These are phyloP conservation scores for Hyaloscypha hepaticicola DNA, from an alignment of 495 filamentous ascomycete species.

Conservation along the genomic window DNA sequence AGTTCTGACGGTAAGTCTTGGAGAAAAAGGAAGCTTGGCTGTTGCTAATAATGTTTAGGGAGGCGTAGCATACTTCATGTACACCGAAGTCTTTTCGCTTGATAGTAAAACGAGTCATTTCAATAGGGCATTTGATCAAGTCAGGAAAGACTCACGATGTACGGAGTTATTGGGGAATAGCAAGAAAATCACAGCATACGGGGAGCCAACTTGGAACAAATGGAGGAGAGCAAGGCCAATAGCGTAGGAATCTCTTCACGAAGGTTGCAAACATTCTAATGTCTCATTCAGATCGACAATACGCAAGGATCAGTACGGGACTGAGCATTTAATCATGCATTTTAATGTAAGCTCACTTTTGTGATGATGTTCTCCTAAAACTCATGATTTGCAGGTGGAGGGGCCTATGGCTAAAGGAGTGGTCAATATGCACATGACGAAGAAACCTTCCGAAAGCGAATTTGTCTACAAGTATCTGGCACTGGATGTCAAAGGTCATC, in stretches of 20 bases:
- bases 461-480: slow-evolving; percentile 80
- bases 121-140: slow-evolving; percentile 78
- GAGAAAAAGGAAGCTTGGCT: not conserved
- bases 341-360: slow-evolving; percentile 65
- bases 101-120: slow-evolving; percentile 86
- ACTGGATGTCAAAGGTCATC: slow-evolving; percentile 67
- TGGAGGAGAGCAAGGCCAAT: slow-evolving; percentile 87
- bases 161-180: slow-evolving; percentile 71
- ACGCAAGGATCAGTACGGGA: slow-evolving; percentile 69
- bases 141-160: slow-evolving; percentile 70
- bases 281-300: slow-evolving; percentile 52
- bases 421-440: slow-evolving; percentile 76
- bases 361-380: not conserved
- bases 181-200: slow-evolving; percentile 76
- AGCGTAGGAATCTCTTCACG: slow-evolving; percentile 53
- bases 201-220: slow-evolving; percentile 76
- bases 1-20: slow-evolving; percentile 62
- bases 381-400: slow-evolving; percentile 62
- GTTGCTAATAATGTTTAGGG: slow-evolving; percentile 49
- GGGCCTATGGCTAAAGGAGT: slow-evolving; percentile 73
- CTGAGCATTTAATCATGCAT: slow-evolving; percentile 80
- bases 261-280: slow-evolving; percentile 19
- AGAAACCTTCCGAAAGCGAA: slow-evolving; percentile 50
- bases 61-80: slow-evolving; percentile 74
- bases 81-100: slow-evolving; percentile 80